Conservation (phyloP, 2,329 filamentous ascomycete species). For the Gyromitra esculenta region DNA sequence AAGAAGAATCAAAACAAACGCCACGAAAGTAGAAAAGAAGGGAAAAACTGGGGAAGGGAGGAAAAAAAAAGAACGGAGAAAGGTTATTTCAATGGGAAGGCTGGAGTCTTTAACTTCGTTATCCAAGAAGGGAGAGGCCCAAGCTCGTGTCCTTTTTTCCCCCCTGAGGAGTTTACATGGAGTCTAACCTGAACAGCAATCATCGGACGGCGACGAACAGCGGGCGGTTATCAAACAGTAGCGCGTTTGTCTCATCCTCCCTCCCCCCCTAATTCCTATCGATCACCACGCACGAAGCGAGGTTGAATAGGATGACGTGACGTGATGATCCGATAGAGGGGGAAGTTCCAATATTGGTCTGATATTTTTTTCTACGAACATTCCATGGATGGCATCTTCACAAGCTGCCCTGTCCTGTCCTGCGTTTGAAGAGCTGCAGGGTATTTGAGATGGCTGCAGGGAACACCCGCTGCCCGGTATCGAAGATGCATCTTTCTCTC, state of each 20-base stretch:
- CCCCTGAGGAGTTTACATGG: background rate
- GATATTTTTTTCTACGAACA: conserved; percentile 10
- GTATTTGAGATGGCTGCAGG: conserved; percentile 4
- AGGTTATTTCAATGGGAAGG: conserved; percentile 13
- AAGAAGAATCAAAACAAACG: conserved; percentile 22
- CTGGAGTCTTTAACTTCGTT: conserved; percentile 28
- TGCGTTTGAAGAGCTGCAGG: conserved; percentile 35
- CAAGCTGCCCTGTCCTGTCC: background rate
- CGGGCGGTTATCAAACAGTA: conserved; percentile 39
- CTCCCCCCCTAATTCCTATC: conserved; percentile 3
- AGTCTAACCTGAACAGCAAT: conserved; percentile 18
- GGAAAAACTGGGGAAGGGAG: conserved; percentile 10
- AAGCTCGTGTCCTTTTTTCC: background rate
- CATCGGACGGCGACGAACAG: background rate
- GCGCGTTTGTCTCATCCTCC: conserved; percentile 21
- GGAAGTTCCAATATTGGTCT: background rate
- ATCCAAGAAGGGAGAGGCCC: background rate
- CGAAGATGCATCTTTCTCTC: conserved; percentile 2
- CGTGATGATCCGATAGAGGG: background rate
- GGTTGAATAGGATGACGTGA: conserved; percentile 1
- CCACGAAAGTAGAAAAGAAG: conserved; percentile 4
- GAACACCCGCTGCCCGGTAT: background rate
- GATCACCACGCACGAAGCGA: conserved; percentile 23
- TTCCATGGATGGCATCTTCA: conserved; percentile 29
- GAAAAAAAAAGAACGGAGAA: conserved; percentile 12